Base-by-base conservation (phyloP, 2,329 filamentous ascomycete genomes). In the Neocatenulostroma microsporum region DNA sequence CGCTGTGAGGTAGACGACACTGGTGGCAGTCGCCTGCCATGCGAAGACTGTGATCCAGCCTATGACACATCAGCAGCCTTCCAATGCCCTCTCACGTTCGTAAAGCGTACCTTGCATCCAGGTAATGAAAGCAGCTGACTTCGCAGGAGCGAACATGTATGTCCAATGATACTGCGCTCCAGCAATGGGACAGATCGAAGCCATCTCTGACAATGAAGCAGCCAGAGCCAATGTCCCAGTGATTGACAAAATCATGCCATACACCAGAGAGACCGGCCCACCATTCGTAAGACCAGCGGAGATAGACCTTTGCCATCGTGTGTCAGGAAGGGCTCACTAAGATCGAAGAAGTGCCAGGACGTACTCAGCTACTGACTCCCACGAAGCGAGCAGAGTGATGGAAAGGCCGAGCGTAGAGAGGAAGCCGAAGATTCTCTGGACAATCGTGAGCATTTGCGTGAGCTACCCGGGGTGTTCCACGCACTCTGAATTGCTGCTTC, bases 1-100 rank as follows among this genome's bases (percentile, higher is more conserved):
- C 4, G 50, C 57, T 8, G 48, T 37, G 14, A 63, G 44, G 40
- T 55, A 59, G 35, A 53, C 52, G 5, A 54, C 32, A 21, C 21
- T 34, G n/a, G 32, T 26, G 21, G 23, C 32, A 12, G 32, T 27
- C 6, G 32, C 32, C 15, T 34, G 54, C 24, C 39, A 62, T 11
- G 59, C 57, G 4, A 55, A 54, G 5, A 60, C 49, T 5, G 59
- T 56, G 28, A 58, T 48, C 62, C 62, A 64, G 33, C 56, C 60
- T n/a, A n/a, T n/a, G n/a, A n/a, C n/a, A n/a, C n/a, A n/a, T n/a
- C n/a, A n/a, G n/a, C n/a, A n/a, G n/a, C n/a, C n/a, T n/a, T n/a
- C n/a, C n/a, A n/a, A n/a, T n/a, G n/a, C n/a, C n/a, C n/a, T n/a
- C n/a, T n/a, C n/a, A n/a, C n/a, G n/a, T n/a, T n/a, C n/a, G n/a